Conservation (phyloP, 2,329 filamentous ascomycete species). For the Apiospora pterosperma region DNA sequence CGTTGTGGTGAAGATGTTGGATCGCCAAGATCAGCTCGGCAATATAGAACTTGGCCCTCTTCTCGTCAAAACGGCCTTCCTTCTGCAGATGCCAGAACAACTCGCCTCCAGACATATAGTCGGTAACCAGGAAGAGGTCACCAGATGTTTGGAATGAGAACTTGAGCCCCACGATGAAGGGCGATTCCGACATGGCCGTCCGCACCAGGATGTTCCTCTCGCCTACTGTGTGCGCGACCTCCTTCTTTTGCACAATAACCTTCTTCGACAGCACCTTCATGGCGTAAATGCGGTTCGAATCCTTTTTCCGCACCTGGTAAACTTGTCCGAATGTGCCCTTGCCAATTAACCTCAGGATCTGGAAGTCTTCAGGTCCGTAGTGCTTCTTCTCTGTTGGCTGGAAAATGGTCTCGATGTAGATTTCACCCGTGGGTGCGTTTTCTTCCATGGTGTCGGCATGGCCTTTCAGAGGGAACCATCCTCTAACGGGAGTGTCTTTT, state of each 20-base stretch:
- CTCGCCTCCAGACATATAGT: conserved; percentile 99
- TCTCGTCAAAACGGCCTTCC: conserved; percentile 92
- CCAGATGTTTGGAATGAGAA: conserved; percentile 98
- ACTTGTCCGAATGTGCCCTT: conserved; percentile 99
- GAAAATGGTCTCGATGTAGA: conserved; percentile 82
- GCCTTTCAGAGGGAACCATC: conserved; percentile 81
- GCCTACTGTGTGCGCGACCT: conserved; percentile 94
- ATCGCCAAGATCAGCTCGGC: conserved; percentile 94
- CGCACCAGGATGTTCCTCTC: conserved; percentile 96
- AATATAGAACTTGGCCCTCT: conserved; percentile 96
- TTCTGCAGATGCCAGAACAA: conserved; percentile 98
- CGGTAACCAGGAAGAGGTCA: conserved; percentile 95
- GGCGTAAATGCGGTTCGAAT: conserved; percentile 92
- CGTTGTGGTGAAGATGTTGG: conserved; percentile 91
- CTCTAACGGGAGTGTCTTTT: conserved; percentile 68
- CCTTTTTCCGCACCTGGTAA: conserved; percentile 96
- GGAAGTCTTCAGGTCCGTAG: conserved; percentile 92
- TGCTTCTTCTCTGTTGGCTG: conserved; percentile 86
- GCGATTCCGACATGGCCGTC: conserved; percentile 91
- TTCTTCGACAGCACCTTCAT: conserved; percentile 99
- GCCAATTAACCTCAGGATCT: conserved; percentile 92
- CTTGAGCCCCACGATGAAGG: conserved; percentile 96
- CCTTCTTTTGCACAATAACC: conserved; percentile 99
- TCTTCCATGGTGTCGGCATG: conserved; percentile 69
- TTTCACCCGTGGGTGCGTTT: conserved; percentile 78